A percentile compares a stretch with the other conserved stretches of the same genome.
These are phyloP conservation scores for Pugionium dolabratum DNA, from an alignment of 345 rosid genomes.

Conservation along the genomic window DNA sequence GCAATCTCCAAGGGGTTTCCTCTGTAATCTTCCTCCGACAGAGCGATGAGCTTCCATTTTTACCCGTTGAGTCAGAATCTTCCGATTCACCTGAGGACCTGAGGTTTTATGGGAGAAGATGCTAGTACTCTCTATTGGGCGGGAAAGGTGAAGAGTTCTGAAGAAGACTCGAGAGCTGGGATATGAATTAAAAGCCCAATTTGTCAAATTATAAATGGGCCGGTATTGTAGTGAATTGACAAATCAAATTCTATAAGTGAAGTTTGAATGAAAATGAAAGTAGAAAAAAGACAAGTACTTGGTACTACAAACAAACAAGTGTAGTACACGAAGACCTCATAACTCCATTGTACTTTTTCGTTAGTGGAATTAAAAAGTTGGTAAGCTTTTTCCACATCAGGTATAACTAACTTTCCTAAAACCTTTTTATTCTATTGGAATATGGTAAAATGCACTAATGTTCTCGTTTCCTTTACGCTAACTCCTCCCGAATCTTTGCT, in stretches of 20 bases:
- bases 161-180: constrained; percentile 18
- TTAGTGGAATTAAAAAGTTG: constrained; percentile 29
- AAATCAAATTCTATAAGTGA: too few relatives aligned
- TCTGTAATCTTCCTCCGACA: constrained; percentile 4
- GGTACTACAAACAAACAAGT: constrained; percentile 33
- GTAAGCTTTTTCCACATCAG: constrained; percentile 21
- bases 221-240: neutral
- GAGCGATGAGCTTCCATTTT: constrained; percentile 30
- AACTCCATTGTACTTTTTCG: neutral
- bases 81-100: constrained; percentile 5
- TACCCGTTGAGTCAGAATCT: constrained; percentile 10
- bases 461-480: constrained; percentile 44
- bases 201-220: constrained; percentile 14
- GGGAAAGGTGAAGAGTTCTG: constrained; percentile 32
- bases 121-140: constrained; percentile 20
- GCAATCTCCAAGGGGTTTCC: constrained; percentile 43
- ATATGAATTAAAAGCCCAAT: neutral
- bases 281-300: neutral
- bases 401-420: constrained; percentile 39
- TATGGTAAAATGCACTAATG: constrained; percentile 20
- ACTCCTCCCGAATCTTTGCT: constrained; percentile 34
- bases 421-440: constrained; percentile 21
- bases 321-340: constrained; percentile 29
- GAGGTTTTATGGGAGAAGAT: constrained; percentile 15
- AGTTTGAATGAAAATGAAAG: neutral